Percentiles rank a stretch among this genome's conserved stretches.
Evolutionary conservation across 805 yeast species (phyloP).

Genomic region (Grigorovia transvaalensis): DNA sequence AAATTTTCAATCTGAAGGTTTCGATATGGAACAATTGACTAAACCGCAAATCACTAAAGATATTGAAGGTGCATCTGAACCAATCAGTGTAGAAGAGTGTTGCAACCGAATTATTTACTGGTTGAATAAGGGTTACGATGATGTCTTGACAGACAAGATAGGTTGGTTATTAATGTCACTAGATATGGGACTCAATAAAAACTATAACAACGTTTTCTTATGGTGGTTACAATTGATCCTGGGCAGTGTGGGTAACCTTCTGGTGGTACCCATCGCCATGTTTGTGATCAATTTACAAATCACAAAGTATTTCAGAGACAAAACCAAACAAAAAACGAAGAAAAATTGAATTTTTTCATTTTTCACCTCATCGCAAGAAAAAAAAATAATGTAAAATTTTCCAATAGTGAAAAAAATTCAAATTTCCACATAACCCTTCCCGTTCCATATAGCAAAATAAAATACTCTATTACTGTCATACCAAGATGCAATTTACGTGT

Average conservation of each 20-base stretch:
- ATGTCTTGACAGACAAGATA: slow-evolving; percentile 69
- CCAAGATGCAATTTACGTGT: slow-evolving; percentile 45
- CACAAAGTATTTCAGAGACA: slow-evolving; percentile 24
- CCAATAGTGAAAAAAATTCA: background rate
- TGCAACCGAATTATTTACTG: slow-evolving; percentile 47
- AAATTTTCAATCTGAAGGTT: slow-evolving; percentile 85
- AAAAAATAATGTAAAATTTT: too few species aligned
- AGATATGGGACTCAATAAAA: slow-evolving; percentile 59
- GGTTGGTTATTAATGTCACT: slow-evolving; percentile 72
- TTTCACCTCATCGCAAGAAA: background rate
- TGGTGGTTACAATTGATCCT: slow-evolving; percentile 42
- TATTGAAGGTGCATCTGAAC: slow-evolving; percentile 76
- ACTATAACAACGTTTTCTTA: slow-evolving; percentile 35
- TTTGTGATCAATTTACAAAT: slow-evolving; percentile 44
- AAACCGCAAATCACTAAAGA: slow-evolving; percentile 75
- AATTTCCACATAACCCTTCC: too few species aligned
- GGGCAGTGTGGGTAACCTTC: slow-evolving; percentile 39
- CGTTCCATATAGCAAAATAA: too few species aligned
- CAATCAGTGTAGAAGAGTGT: slow-evolving; percentile 59
- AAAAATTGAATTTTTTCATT: too few species aligned
- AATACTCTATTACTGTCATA: too few species aligned
- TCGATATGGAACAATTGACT: slow-evolving; percentile 61
- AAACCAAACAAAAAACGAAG: too few species aligned
- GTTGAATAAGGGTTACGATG: slow-evolving; percentile 56
- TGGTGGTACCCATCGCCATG: slow-evolving; percentile 49